phyloP scores from a whole-genome alignment of 2,329 filamentous ascomycete genomes.

The Epichloe baconii region DNA sequence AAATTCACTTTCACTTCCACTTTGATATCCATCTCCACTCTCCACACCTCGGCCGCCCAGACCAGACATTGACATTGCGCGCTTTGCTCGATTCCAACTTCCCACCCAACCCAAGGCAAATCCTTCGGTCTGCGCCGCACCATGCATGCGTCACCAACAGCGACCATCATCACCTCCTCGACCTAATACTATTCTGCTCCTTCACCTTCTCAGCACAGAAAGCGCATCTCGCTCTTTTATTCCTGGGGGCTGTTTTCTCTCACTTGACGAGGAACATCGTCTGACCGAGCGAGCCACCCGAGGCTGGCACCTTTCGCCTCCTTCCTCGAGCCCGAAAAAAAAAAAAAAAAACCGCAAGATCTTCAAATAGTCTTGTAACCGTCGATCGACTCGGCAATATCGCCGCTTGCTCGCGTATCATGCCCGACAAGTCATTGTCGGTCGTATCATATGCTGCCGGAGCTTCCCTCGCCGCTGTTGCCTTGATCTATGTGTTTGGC shows the following conservation, averaged over 20 bases:
- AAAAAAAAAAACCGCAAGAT: background rate
- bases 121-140: background rate
- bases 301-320: too few relatives aligned
- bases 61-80: too few relatives aligned
- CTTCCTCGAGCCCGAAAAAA: background rate
- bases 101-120: background rate
- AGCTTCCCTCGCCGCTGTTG: conserved; percentile 86
- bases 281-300: too few relatives aligned
- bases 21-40: too few relatives aligned
- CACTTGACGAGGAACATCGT: too few relatives aligned
- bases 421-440: conserved; percentile 25
- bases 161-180: background rate
- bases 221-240: background rate
- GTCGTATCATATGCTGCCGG: conserved; percentile 83
- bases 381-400: conserved; percentile 5
- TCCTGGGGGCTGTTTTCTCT: too few relatives aligned
- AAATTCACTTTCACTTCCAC: too few relatives aligned
- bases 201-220: background rate
- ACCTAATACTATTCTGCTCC: background rate
- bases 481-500: conserved; percentile 91
- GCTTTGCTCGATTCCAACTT: background rate
- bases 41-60: too few relatives aligned
- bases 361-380: too few relatives aligned
- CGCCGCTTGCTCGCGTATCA: conserved; percentile 6
- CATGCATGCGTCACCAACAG: background rate